Evolutionary conservation across 345 rosid genomes (phyloP), one percentile per base, ranked within the genome.

Genomic region (Gossypium anomalum): DNA sequence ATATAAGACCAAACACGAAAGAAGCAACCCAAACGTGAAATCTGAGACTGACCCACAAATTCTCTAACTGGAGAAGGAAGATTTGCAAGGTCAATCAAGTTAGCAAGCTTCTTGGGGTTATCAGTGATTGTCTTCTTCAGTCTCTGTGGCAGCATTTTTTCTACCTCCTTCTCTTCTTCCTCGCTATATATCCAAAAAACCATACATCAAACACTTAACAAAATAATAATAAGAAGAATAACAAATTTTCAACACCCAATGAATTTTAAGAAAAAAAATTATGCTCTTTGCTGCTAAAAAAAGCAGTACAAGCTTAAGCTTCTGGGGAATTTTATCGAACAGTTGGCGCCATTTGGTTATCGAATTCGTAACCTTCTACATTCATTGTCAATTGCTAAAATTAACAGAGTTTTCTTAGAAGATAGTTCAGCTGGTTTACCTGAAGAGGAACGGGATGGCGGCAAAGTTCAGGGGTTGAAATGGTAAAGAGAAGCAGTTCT

Each of bases 41-140:
- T 88, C 81, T 86, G 97, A 78, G 99, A 91, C 79, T 88, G 97
- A 7, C 98, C 99, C 81, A 91, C 89, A 70, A 93, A 95, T 6
- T 95, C 93, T 47, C 98, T 80, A 10, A 93, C 85, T 1, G 91
- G 83, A 1, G 93, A 90, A 75, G 98, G 97, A 62, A 95, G 92
- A 81, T 93, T 95, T 19, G 90, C 91, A 38, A 93, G 94, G 88
- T 93, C 97, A 73, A 91, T 89, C 75, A 95, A 81, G 80, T 87
- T 84, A 41, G 89, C 94, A 63, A 91, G 86, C 88, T 90, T 91
- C 88, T 95, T 91, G 0, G 97, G 98, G 66, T 85, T 91, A 77
- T 93, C 97, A 1, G 83, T 72, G 17, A 89, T 75, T 10, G 88
- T 82, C 83, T 79, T 91, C 90, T 88, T 93, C 85, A 90, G 75